Base-by-base conservation (phyloP, 768 basidiomycete genomes). In the Boletus subparvulus region DNA sequence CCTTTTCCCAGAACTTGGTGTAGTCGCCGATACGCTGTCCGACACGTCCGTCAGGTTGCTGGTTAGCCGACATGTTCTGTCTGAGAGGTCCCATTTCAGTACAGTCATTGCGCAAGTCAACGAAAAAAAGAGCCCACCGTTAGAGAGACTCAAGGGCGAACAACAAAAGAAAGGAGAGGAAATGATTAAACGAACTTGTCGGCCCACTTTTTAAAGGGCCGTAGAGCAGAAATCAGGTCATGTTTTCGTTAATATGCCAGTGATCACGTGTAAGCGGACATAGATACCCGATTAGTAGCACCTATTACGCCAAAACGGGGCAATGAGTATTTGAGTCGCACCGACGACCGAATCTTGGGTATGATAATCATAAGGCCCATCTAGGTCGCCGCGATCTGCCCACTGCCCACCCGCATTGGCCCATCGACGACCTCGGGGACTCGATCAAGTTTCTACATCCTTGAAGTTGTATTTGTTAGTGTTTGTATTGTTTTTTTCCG, bases 1-100 rank as follows among this genome's bases (percentile, higher is more conserved):
- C 89, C 69, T 88, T 87, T 60, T 94, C 82, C 95, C 96, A 99
- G 76, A 92, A 94, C 67, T 84, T 84, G 64, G 88, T 88, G 77
- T 99, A 98, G 73, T 84, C 86, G 69, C 84, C 84, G 45, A 93
- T 88, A 47, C 92, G 90, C 61, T 78, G 75, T 61, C 78, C 76
- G 48, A 84, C 75, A 49, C 88, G 86, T 53, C 83, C 85, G 63
- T 90, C 89, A 33, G 70, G 19, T 5, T 52, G 74, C 59, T 72
- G 69, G 43, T 59, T 63, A 14, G 68, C 51, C 54, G 32, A 35
- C 56, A 63, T 60, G 37, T 17, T 39, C 60, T 32, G 32, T 36
- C 32, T 61, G 28, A 0, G 26, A 9, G 10, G 12, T 21, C 8
- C 12, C 33, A 9, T n/a, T 21, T 61, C 30, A 60, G 54, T 28